Evolutionary conservation across 2,329 filamentous ascomycete species (phyloP).

Genomic region (Ophiostoma quercus): DNA sequence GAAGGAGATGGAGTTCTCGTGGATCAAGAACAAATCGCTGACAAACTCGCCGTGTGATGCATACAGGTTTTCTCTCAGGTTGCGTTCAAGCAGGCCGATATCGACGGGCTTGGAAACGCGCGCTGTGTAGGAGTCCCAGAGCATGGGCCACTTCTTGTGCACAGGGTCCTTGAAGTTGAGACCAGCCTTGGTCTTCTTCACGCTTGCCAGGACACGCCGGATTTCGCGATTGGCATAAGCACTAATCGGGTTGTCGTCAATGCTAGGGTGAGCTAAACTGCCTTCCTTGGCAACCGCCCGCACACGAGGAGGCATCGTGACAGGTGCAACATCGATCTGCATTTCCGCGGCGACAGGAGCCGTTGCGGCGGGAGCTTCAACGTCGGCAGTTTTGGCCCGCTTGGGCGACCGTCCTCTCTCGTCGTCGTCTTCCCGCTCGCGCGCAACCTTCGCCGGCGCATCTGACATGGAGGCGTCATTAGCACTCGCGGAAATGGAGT

Average conservation of each 20-base stretch:
- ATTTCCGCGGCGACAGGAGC: conserved; percentile 22
- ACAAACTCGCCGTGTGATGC: conserved; percentile 65
- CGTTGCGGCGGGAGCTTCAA: conserved; percentile 24
- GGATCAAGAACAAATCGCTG: conserved; percentile 69
- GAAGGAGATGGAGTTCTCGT: conserved; percentile 73
- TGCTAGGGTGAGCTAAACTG: conserved; percentile 40
- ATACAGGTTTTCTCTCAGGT: conserved; percentile 67
- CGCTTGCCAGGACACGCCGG: conserved; percentile 60
- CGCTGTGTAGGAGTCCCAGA: conserved; percentile 68
- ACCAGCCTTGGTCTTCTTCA: conserved; percentile 84
- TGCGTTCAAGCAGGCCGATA: conserved; percentile 73
- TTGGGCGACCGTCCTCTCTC: conserved; percentile 67
- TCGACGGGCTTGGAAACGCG: conserved; percentile 76
- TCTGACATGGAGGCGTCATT: conserved; percentile 43
- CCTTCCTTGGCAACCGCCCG: conserved; percentile 35
- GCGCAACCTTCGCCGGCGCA: conserved; percentile 56
- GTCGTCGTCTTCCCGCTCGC: conserved; percentile 72
- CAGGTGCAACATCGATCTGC: conserved; percentile 29
- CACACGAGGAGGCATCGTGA: conserved; percentile 29
- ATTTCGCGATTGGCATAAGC: conserved; percentile 57
- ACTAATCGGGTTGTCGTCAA: conserved; percentile 50
- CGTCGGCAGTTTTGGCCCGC: conserved; percentile 61
- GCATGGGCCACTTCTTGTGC: conserved; percentile 64
- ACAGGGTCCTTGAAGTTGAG: conserved; percentile 73
- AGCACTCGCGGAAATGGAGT: conserved; percentile 30